Evolutionary conservation across 1,284 basidiomycete species (phyloP).

Genomic region (Hemileia vastatrix): DNA sequence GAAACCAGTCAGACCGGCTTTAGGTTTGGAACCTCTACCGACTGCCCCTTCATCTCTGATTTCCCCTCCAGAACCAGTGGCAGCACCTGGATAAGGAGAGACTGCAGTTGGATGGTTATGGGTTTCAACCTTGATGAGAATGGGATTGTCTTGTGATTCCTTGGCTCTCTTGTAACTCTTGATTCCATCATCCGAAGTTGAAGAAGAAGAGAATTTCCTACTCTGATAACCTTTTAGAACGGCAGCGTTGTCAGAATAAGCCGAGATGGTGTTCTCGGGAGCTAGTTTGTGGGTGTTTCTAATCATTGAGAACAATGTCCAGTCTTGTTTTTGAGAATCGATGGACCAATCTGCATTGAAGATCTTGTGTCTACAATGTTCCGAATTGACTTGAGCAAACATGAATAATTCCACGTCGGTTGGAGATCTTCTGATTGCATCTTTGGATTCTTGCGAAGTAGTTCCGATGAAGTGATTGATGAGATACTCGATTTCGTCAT

Average conservation of each 20-base stretch:
- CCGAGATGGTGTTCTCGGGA: constrained; percentile 72
- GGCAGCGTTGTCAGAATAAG: constrained; percentile 96
- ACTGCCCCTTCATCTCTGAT: constrained; percentile 96
- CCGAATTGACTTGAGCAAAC: constrained; percentile 99
- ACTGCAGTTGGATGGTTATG: constrained; percentile 99
- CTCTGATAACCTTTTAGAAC: constrained; percentile 73
- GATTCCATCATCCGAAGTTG: constrained; percentile 22
- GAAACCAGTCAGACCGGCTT: constrained; percentile 87
- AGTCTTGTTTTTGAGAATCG: constrained; percentile 58
- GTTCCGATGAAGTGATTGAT: constrained; percentile 74
- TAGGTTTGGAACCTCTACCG: constrained; percentile 86
- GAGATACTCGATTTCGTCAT: constrained; percentile 86
- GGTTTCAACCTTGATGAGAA: constrained; percentile 95
- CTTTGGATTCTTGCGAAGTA: too few species aligned
- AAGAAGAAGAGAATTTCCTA: constrained; percentile 62
- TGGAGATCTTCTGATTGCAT: constrained; percentile 66
- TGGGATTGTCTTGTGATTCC: constrained; percentile 66
- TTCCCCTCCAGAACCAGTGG: constrained; percentile 94
- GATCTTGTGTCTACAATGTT: constrained; percentile 98
- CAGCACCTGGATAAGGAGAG: constrained; percentile 92
- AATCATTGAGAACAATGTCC: constrained; percentile 92
- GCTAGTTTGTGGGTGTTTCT: constrained; percentile 81
- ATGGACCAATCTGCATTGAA: constrained; percentile 97
- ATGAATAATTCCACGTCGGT: constrained; percentile 98
- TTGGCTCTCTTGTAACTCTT: constrained; percentile 44